Evolutionary conservation across 352 stramenopile species (phyloP), one percentile per base, ranked within the genome.

Genomic region (Pilasporangium apinafurcum): DNA sequence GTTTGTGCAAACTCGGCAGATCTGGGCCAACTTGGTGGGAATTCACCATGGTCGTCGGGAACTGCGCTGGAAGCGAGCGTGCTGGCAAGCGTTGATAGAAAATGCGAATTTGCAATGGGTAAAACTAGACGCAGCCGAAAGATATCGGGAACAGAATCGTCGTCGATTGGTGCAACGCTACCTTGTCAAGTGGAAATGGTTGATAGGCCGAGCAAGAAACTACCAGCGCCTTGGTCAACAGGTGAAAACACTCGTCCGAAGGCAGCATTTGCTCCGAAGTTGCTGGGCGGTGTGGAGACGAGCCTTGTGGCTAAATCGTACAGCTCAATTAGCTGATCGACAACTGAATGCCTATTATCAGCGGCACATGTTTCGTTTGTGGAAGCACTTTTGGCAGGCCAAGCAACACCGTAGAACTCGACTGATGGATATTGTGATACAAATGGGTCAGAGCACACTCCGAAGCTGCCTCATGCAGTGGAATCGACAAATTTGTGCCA

Each of bases 371-470:
- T 56, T 56, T 20, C 8, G 10, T 21, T 18, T 18, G 18, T 76
- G 65, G 65, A 56, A 59, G 6, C 34, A 45, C 2, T 40, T 56
- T 28, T 33, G 47, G 10, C 1, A 29, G 4, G 8, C 4, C 12
- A 36, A 41, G 14, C 46, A 48, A 30, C 33, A 37, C 4, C 33
- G 52, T 20, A 49, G 36, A 13, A 31, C 33, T 0, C 38, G 41
- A 39, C 13, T 40, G 0, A 8, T 32, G 9, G 38, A 51, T 33
- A 25, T 39, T 5, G 39, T 46, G 1, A 20, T 49, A 49, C 44
- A 42, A 35, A 22, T 67, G 17, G 25, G 24, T 1, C 37, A 22
- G 25, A 44, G 39, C 12, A 22, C 30, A 2, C 4, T 48, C 25
- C 10, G 3, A 8, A 32, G 48, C 12, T 16, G 25, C 3, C 6